Evolutionary conservation across 495 filamentous ascomycete genomes (phyloP).

Genomic region (Chaetomidium leptoderma): DNA sequence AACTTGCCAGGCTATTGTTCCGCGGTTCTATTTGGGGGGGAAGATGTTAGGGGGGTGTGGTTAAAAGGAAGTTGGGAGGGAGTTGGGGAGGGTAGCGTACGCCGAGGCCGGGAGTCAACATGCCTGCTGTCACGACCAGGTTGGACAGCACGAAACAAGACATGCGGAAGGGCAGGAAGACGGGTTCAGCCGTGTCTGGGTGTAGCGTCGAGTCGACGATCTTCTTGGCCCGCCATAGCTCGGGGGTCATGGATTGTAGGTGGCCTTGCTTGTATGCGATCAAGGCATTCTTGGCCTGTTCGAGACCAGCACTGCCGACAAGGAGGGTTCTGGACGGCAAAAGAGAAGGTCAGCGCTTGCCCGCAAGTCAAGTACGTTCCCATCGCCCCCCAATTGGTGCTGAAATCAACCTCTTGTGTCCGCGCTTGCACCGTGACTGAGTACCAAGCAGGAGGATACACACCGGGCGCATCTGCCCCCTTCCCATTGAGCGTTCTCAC

Average conservation of each 20-base stretch:
- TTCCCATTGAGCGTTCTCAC: constrained; percentile 52
- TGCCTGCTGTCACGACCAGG: constrained; percentile 92
- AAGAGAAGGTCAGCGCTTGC: constrained; percentile 7
- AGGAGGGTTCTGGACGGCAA: constrained; percentile 63
- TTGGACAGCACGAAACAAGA: constrained; percentile 92
- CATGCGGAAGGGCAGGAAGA: constrained; percentile 95
- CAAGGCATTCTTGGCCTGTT: constrained; percentile 74
- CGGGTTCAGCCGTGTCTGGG: constrained; percentile 88
- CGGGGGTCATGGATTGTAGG: constrained; percentile 73
- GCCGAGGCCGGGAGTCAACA: constrained; percentile 82
- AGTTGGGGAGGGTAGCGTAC: constrained; percentile 41
- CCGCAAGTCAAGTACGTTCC: background rate
- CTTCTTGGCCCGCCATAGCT: constrained; percentile 94
- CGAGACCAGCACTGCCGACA: constrained; percentile 68
- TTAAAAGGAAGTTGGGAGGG: background rate
- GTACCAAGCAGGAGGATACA: constrained; percentile 9
- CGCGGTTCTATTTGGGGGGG: constrained; percentile 59
- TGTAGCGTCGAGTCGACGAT: constrained; percentile 93
- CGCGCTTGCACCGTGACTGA: background rate
- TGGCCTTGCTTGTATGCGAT: constrained; percentile 76
- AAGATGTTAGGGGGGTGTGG: constrained; percentile 14
- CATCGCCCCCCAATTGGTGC: constrained; percentile 3
- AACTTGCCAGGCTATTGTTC: constrained; percentile 91
- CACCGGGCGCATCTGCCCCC: constrained; percentile 10
- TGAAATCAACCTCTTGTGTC: background rate